Percentiles rank a stretch among this genome's conserved stretches.
Conservation (phyloP, 129 eudicot genomes). For the Erigeron canadensis region DNA sequence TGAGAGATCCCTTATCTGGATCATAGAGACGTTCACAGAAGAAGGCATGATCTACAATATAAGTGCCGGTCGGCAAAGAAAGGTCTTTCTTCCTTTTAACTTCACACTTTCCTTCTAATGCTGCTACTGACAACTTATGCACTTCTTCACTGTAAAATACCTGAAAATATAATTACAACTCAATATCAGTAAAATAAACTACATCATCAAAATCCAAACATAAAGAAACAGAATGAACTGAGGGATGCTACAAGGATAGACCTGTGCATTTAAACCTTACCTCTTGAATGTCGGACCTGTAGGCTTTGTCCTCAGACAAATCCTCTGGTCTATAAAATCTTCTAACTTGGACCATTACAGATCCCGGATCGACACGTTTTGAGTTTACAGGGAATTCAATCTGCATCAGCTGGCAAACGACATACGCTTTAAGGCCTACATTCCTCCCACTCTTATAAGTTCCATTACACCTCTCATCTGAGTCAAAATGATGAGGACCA, state of each 20-base stretch:
- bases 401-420: constrained; percentile 67
- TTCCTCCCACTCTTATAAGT: constrained; percentile 76
- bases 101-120: constrained; percentile 62
- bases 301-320: constrained; percentile 80
- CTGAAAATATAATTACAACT: constrained; percentile 32
- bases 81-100: constrained; percentile 51
- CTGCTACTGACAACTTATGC: constrained; percentile 30
- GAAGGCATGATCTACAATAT: constrained; percentile 47
- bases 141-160: constrained; percentile 56
- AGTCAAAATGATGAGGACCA: constrained; percentile 54
- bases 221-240: not conserved
- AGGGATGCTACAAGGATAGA: not conserved
- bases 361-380: constrained; percentile 43
- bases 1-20: constrained; percentile 51
- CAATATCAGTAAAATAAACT: not conserved
- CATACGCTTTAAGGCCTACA: constrained; percentile 84
- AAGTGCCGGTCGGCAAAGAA: constrained; percentile 30
- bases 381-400: constrained; percentile 46
- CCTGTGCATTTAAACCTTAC: constrained; percentile 23
- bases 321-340: constrained; percentile 95
- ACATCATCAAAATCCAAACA: not conserved
- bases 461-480: constrained; percentile 49
- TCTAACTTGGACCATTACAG: constrained; percentile 50
- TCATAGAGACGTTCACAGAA: constrained; percentile 58
- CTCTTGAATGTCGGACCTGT: constrained; percentile 89